These are phyloP conservation scores for Nidularia pulvinata DNA, from an alignment of 768 basidiomycete genomes.

Conservation along the genomic window DNA sequence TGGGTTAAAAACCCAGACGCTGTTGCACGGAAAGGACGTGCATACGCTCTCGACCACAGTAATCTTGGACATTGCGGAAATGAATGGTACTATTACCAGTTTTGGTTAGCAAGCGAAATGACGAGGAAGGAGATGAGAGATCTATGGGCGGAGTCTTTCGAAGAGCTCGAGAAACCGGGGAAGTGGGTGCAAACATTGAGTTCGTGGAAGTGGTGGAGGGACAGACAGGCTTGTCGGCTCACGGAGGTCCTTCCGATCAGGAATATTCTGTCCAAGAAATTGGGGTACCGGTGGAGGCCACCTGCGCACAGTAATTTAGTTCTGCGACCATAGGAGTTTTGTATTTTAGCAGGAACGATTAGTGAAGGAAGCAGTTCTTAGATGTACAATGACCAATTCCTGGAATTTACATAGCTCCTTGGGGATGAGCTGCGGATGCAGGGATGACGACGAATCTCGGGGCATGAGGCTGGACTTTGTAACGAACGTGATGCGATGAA, in stretches of 20 bases:
- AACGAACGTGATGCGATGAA: no score
- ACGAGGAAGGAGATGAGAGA: constrained; percentile 15
- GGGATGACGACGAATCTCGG: no score
- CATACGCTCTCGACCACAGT: constrained; percentile 15
- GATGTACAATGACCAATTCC: no score
- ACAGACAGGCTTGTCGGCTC: constrained; percentile 19
- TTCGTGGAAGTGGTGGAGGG: constrained; percentile 26
- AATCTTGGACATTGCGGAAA: constrained; percentile 37
- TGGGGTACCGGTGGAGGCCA: constrained; percentile 12
- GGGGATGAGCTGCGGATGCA: no score
- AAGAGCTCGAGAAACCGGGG: no score
- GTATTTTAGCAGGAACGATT: no score
- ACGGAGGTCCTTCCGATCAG: constrained; percentile 18
- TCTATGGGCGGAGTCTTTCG: no score
- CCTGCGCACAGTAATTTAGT: no score
- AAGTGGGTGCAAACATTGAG: constrained; percentile 15
- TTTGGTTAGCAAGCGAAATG: constrained; percentile 32
- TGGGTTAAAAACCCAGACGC: constrained; percentile 27
- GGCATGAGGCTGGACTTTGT: no score
- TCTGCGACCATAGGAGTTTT: no score
- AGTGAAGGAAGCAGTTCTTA: no score
- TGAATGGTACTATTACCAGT: constrained; percentile 52
- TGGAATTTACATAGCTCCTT: no score
- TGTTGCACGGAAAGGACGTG: constrained; percentile 13
- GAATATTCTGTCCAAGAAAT: constrained; percentile 14